Percentiles rank a stretch among this genome's conserved stretches.
Evolutionary conservation across 2,329 filamentous ascomycete species (phyloP).

Genomic region (Diaporthe vaccinii): DNA sequence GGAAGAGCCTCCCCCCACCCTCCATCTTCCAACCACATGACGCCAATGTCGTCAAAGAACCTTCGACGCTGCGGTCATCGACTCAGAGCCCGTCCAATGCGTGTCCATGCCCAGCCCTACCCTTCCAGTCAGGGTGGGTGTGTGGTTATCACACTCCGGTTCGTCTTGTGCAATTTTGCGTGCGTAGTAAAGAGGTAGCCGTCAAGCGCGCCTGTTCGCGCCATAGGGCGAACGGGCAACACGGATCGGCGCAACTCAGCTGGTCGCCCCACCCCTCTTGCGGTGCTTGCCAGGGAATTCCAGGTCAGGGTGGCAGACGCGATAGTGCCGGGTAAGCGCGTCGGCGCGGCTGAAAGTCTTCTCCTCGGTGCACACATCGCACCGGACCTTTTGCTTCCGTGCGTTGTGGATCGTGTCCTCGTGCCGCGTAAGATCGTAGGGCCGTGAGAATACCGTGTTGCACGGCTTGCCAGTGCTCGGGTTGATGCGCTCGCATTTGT

Average conservation of each 20-base stretch:
- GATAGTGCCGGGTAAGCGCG: constrained; percentile 92
- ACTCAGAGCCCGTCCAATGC: constrained; percentile 22
- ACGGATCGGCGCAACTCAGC: neutral
- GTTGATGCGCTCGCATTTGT: constrained; percentile 93
- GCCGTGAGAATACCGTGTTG: constrained; percentile 92
- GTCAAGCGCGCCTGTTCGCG: neutral
- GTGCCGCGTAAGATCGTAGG: constrained; percentile 95
- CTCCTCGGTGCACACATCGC: constrained; percentile 92
- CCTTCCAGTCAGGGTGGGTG: neutral
- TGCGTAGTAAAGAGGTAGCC: neutral
- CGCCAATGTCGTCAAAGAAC: constrained; percentile 34
- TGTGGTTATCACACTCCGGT: neutral
- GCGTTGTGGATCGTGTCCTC: constrained; percentile 98
- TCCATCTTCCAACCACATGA: constrained; percentile 32
- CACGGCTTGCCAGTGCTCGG: constrained; percentile 95
- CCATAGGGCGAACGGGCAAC: neutral
- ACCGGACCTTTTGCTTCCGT: constrained; percentile 93
- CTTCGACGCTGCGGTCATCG: constrained; percentile 20
- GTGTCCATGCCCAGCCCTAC: neutral
- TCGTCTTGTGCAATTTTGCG: neutral
- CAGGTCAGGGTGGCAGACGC: constrained; percentile 91
- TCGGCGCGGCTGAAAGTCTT: constrained; percentile 98
- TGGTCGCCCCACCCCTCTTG: constrained; percentile 50
- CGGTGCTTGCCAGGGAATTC: constrained; percentile 79
- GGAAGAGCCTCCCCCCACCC: constrained; percentile 17